Percentiles rank a stretch among this genome's conserved stretches.
phyloP scores from a whole-genome alignment of 2,329 filamentous ascomycete genomes.

The Blumeria graminis region DNA sequence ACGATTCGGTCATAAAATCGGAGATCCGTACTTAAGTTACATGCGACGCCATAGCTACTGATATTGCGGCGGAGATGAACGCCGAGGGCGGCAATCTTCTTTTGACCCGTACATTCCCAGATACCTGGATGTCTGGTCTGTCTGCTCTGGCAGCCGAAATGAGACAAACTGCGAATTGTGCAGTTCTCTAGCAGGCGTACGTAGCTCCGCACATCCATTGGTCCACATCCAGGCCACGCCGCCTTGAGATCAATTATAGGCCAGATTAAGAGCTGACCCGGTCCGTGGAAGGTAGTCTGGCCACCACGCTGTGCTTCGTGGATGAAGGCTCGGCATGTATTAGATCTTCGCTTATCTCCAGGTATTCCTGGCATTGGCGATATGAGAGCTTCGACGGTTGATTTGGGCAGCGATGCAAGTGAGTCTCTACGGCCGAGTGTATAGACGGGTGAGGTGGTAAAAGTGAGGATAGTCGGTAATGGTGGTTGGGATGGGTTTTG shows the following conservation, averaged over 20 bases:
- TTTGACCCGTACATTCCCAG: slow-evolving; percentile 15
- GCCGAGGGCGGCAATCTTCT: slow-evolving; percentile 75
- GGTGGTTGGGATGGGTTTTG: slow-evolving; percentile 18
- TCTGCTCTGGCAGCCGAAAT: slow-evolving; percentile 35
- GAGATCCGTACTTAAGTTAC: slow-evolving; percentile 47
- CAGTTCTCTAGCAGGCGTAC: slow-evolving; percentile 55
- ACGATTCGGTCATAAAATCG: slow-evolving; percentile 51
- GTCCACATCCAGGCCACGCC: background rate
- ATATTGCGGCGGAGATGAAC: slow-evolving; percentile 76
- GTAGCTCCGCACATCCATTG: slow-evolving; percentile 42
- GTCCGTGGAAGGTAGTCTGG: slow-evolving; percentile 84
- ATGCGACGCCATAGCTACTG: slow-evolving; percentile 59
- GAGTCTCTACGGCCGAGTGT: slow-evolving; percentile 70
- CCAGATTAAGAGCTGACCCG: slow-evolving; percentile 81
- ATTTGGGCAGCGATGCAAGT: slow-evolving; percentile 21
- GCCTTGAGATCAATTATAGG: slow-evolving; percentile 57
- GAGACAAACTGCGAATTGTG: slow-evolving; percentile 39
- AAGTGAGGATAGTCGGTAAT: slow-evolving; percentile 52
- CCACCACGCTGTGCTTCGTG: slow-evolving; percentile 43
- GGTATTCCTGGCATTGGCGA: slow-evolving; percentile 2
- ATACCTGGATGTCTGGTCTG: slow-evolving; percentile 37
- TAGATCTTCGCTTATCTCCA: background rate
- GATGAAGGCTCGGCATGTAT: slow-evolving; percentile 7
- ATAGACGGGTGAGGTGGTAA: slow-evolving; percentile 63
- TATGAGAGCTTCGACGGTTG: slow-evolving; percentile 16